A percentile compares a stretch with the other conserved stretches of the same genome.
phyloP scores from a whole-genome alignment of 2,329 filamentous ascomycete species.

The Stemphylium beticola region DNA sequence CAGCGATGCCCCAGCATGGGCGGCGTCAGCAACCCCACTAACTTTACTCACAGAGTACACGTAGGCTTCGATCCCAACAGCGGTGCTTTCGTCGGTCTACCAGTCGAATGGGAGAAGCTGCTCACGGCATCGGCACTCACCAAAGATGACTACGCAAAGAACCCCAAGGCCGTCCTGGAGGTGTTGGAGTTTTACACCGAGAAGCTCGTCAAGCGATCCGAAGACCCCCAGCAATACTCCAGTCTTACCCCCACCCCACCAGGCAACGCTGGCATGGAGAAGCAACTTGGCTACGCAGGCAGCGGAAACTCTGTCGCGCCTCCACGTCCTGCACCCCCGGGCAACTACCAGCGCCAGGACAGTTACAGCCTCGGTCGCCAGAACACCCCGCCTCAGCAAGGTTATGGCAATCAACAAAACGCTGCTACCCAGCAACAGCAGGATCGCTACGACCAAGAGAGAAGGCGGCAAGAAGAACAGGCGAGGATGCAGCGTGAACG shows the following conservation, averaged over 20 bases:
- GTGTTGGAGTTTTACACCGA: slow-evolving; percentile 86
- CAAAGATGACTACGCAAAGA: slow-evolving; percentile 97
- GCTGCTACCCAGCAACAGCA: slow-evolving; percentile 41
- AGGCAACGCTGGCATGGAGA: slow-evolving; percentile 52
- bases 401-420: slow-evolving; percentile 39
- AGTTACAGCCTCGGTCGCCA: slow-evolving; percentile 51
- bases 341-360: slow-evolving; percentile 51
- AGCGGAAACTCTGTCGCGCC: slow-evolving; percentile 56
- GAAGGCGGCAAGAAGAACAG: slow-evolving; percentile 51
- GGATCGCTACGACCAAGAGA: slow-evolving; percentile 38
- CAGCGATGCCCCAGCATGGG: slow-evolving; percentile 96
- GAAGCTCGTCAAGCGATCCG: slow-evolving; percentile 73
- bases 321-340: slow-evolving; percentile 55
- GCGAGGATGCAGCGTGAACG: slow-evolving; percentile 43
- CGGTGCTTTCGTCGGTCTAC: slow-evolving; percentile 91
- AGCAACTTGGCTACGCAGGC: slow-evolving; percentile 56
- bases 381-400: slow-evolving; percentile 38
- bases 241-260: slow-evolving; percentile 73
- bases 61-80: slow-evolving; percentile 96
- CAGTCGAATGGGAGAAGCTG: slow-evolving; percentile 95
- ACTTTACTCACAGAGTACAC: slow-evolving; percentile 96
- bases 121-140: slow-evolving; percentile 96
- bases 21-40: slow-evolving; percentile 96
- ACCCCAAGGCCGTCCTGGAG: slow-evolving; percentile 75
- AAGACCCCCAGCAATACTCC: slow-evolving; percentile 72